A percentile compares a stretch with the other conserved stretches of the same genome.
Conservation (phyloP, 148 eudicot species). For the Vaccinium myrtillus region DNA sequence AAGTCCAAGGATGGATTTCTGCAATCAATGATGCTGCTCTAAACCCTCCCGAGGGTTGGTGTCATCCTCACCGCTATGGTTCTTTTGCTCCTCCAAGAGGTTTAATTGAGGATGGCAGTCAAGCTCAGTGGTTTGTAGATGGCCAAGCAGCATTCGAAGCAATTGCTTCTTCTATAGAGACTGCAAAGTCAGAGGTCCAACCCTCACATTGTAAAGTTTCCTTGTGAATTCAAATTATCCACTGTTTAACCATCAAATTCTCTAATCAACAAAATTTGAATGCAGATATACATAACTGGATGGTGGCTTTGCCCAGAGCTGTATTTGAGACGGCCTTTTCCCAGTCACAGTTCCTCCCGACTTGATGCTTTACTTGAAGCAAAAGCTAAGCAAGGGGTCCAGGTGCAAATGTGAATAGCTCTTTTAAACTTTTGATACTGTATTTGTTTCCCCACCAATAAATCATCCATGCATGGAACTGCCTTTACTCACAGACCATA, state of each 20-base stretch:
- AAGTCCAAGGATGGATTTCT: conserved; percentile 86
- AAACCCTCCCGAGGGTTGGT: conserved; percentile 96
- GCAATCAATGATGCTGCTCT: conserved; percentile 91
- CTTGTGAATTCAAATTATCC: conserved; percentile 13
- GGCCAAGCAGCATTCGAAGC: conserved; percentile 88
- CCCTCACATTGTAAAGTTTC: conserved; percentile 6
- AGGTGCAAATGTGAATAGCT: conserved; percentile 44
- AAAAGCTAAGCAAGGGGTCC: conserved; percentile 96
- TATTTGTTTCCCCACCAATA: conserved; percentile 1
- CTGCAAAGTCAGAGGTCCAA: conserved; percentile 90
- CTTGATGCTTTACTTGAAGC: conserved; percentile 91
- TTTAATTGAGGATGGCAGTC: conserved; percentile 83
- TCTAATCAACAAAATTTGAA: conserved; percentile 12
- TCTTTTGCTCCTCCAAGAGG: conserved; percentile 99
- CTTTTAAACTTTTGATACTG: neutral
- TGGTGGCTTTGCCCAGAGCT: conserved; percentile 99
- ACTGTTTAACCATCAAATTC: conserved; percentile 16
- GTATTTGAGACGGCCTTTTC: conserved; percentile 82
- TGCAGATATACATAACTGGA: conserved; percentile 95
- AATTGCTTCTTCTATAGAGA: conserved; percentile 84
- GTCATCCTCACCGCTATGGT: conserved; percentile 91
- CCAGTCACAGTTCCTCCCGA: conserved; percentile 61
- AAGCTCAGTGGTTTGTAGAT: conserved; percentile 95
- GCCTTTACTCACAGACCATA: neutral
- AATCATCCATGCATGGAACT: neutral